Conservation (phyloP, 768 basidiomycete species). For the Phaffia australis region DNA sequence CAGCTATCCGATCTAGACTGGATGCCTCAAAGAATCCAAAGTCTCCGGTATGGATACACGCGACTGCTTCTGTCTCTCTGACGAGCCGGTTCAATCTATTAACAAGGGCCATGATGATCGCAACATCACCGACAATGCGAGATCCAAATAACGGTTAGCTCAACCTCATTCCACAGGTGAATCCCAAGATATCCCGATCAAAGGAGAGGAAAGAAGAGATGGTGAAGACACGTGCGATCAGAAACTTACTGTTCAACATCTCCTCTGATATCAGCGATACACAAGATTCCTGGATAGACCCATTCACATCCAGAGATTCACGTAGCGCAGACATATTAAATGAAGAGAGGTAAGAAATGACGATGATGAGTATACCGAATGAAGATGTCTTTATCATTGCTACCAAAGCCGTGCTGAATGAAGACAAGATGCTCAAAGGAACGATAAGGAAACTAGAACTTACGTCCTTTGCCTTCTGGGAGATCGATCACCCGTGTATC, state of each 20-base stretch:
- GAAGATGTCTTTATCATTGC: no score
- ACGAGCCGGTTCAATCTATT: conserved; percentile 75
- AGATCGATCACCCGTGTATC: no score
- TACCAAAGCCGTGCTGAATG: no score
- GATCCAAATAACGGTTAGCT: conserved; percentile 45
- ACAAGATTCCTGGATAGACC: conserved; percentile 65
- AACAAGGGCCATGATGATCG: not conserved
- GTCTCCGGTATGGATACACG: conserved; percentile 94
- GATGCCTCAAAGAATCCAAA: conserved; percentile 83
- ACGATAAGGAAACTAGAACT: no score
- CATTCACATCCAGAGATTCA: no score
- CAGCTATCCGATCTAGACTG: conserved; percentile 80
- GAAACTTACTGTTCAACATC: conserved; percentile 29
- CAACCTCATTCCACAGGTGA: conserved; percentile 44
- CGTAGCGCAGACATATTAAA: no score
- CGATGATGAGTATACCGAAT: no score
- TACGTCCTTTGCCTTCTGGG: no score
- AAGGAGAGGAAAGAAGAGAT: not conserved
- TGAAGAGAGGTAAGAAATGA: no score
- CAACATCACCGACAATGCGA: no score
- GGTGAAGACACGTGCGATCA: no score
- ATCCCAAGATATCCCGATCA: not conserved
- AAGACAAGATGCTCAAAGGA: no score
- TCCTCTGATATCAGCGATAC: conserved; percentile 65
- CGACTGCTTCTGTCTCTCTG: conserved; percentile 72